Evolutionary conservation across 129 eudicot genomes (phyloP).

Genomic region (Helichrysum umbraculigerum): DNA sequence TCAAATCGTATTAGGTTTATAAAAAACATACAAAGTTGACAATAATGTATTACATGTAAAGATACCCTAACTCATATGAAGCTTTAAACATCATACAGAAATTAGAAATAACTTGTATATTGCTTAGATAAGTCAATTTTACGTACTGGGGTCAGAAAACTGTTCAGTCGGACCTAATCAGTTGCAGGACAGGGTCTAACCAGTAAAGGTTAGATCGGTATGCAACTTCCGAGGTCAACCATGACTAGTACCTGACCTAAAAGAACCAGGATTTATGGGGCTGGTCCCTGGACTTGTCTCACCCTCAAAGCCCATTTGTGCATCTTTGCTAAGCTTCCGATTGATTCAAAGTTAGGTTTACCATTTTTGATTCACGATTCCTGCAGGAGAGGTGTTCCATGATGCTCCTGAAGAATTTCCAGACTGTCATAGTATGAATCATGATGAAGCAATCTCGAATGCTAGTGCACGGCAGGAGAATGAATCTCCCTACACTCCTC

Average conservation of each 20-base stretch:
- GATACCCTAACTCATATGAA: neutral
- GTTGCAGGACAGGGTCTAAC: neutral
- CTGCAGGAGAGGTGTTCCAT: constrained; percentile 73
- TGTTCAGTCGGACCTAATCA: neutral
- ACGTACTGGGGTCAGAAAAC: neutral
- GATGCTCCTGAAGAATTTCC: constrained; percentile 68
- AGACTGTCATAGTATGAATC: constrained; percentile 18
- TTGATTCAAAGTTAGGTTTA: neutral
- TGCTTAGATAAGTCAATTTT: neutral
- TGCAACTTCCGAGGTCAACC: neutral
- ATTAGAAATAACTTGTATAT: neutral
- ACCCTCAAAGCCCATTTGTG: neutral
- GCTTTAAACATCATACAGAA: neutral
- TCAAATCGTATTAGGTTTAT: neutral
- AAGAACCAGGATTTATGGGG: neutral
- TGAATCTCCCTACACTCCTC: constrained; percentile 45
- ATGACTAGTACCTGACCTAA: neutral
- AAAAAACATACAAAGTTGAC: too few species aligned
- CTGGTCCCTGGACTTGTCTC: neutral
- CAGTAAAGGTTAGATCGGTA: neutral
- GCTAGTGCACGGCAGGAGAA: constrained; percentile 23
- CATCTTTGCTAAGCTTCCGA: neutral
- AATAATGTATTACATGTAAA: neutral
- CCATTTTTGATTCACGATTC: neutral
- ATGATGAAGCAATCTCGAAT: constrained; percentile 29